Base-by-base conservation (phyloP, 2,329 filamentous ascomycete genomes). In the Microcyclospora tardicrescens region DNA sequence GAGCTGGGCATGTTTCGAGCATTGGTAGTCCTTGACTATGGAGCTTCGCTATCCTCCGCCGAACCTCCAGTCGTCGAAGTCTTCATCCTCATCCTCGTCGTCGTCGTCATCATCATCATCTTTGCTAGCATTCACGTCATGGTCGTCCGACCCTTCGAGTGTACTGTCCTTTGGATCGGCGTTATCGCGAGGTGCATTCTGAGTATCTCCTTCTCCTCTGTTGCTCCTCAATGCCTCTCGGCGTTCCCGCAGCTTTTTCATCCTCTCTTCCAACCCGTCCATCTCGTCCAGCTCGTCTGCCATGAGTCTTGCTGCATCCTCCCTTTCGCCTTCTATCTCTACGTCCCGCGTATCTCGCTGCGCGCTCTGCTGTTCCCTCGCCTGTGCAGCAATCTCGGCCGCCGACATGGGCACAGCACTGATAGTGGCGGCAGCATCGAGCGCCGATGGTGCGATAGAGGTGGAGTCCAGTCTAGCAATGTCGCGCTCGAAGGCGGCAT, bases 401-500 rank as follows among this genome's bases (percentile, higher is more conserved):
- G 63, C 63, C 2, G 63, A 60, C 60, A 68, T 61, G 10, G 66
- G 63, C 8, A 64, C 63, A 5, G 65, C 58, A 37, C 64, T 61
- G 35, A 69, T 66, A 6, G 63, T 62, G 5, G 63, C 62, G 32
- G 52, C 54, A 0, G 57, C 49, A 11, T 51, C 43, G 28, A 58
- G 53, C 10, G 47, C 41, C 5, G 50, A 37, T 14, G 54, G 24
- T 8, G 54, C 13, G 37, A 39, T 32, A 33, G 29, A 15, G 16
- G 35, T 41, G n/a, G 43, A 39, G 38, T 57, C 54, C 35, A 56
- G 40, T 13, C 46, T 47, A 6, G 77, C 80, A 39, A 93, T 77
- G 38, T 93, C 84, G 2, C 82, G 81, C 57, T 94, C 81, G 55
- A 93, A 93, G 8, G 84, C 83, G 2, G 83, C 77, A 8, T 84